A percentile compares a stretch with the other conserved stretches of the same genome.
Evolutionary conservation across 2,329 filamentous ascomycete genomes (phyloP).

Genomic region (Septoria petroselini): DNA sequence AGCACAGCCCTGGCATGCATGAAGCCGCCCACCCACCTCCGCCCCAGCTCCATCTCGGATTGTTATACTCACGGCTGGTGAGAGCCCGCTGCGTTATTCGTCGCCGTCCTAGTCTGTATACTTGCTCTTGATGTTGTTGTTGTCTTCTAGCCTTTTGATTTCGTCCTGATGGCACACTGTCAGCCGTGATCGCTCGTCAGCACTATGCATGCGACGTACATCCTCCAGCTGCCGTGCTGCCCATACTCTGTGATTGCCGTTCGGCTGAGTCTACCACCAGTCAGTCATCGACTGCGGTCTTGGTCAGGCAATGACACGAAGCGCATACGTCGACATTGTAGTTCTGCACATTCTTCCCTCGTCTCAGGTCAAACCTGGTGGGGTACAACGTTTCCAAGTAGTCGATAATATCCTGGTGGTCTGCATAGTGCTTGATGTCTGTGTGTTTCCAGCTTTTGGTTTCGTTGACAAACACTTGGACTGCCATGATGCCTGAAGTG

Average conservation of each 20-base stretch:
- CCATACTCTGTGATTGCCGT: constrained; percentile 9
- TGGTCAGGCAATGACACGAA: not conserved
- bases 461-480: constrained; percentile 8
- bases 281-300: not conserved
- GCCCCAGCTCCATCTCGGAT: not conserved
- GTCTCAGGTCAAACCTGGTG: constrained; percentile 2
- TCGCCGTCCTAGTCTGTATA: constrained; percentile 1
- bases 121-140: constrained; percentile 4
- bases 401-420: constrained; percentile 9
- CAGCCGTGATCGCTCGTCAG: not conserved
- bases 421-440: constrained; percentile 9
- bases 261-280: not conserved
- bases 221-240: not conserved
- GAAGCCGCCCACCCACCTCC: not conserved
- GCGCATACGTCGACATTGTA: constrained; percentile 9
- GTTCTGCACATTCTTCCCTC: constrained; percentile 8
- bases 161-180: not conserved
- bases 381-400: constrained; percentile 12
- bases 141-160: constrained; percentile 5
- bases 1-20: constrained; percentile 10
- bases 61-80: not conserved
- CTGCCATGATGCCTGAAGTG: constrained; percentile 3
- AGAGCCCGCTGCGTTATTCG: not conserved
- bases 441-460: constrained; percentile 5
- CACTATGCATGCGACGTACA: not conserved